Conservation (phyloP, 2,329 filamentous ascomycete genomes). For the Talaromyces islandicus region DNA sequence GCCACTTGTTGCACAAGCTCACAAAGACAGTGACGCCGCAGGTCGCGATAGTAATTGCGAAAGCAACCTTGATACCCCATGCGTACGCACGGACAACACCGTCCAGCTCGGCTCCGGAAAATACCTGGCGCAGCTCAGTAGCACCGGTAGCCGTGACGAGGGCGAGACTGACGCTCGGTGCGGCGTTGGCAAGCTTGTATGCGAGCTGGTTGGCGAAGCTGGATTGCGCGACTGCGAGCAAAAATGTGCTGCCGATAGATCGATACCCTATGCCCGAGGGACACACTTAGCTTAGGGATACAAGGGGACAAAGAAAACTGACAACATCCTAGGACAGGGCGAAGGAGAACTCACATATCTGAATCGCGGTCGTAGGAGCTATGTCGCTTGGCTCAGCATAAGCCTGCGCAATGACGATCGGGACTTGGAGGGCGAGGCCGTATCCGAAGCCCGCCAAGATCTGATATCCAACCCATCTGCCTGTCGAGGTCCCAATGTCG, state of each 20-base stretch:
- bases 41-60: background rate
- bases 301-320: background rate
- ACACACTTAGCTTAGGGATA: background rate
- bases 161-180: background rate
- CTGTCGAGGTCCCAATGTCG: slow-evolving; percentile 15
- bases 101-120: background rate
- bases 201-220: background rate
- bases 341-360: slow-evolving; percentile 11
- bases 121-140: background rate
- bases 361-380: slow-evolving; percentile 16
- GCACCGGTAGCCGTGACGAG: background rate
- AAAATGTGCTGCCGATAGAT: background rate
- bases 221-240: background rate
- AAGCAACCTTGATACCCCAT: slow-evolving; percentile 1
- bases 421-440: slow-evolving; percentile 16
- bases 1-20: background rate
- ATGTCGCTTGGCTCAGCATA: slow-evolving; percentile 15
- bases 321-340: background rate
- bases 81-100: background rate
- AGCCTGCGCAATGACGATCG: slow-evolving; percentile 12
- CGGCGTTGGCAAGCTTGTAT: background rate
- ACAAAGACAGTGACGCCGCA: background rate
- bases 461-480: slow-evolving; percentile 21
- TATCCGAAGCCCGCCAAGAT: slow-evolving; percentile 16
- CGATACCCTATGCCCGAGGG: background rate